Evolutionary conservation across 768 basidiomycete species (phyloP), one percentile per base, ranked within the genome.

Genomic region (Rhodotorula diobovata): DNA sequence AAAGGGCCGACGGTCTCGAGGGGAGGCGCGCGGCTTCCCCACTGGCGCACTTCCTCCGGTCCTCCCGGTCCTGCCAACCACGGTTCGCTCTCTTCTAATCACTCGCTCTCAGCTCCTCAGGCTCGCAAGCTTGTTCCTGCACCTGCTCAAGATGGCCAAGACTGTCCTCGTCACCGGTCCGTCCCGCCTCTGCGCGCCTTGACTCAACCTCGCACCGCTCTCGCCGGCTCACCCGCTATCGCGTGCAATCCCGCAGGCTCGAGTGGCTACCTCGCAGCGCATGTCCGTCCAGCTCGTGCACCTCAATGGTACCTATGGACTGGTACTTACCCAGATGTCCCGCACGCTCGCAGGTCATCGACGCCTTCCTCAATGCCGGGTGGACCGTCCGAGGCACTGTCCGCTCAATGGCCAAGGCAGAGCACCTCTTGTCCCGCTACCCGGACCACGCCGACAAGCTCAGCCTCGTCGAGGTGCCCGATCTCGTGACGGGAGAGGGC

Each of bases 111-210:
- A n/a, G 53, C 53, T 63, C 12, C 34, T 53, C 39, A 16, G 4
- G 23, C 18, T 30, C 41, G 15, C 18, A 6, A 18, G 12, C 46
- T 43, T 10, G 20, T 28, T 30, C n/a, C 23, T 43, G 25, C 1
- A 35, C 23, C 5, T 21, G 4, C n/a, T 1, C 46, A 45, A 6
- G 37, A 58, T 63, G 58, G n/a, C 58, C 21, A 64, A 70, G 68
- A 64, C 72, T 11, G 67, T 73, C 15, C 67, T 73, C 61, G 72
- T 73, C 28, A 73, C 72, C 41, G 72, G 72, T 63, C 9, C 61
- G 65, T 23, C 18, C 34, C 54, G 16, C 21, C 54, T 34, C 54
- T 1, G 8, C 54, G 5, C 35, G 3, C 37, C 20, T 15, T 18
- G 14, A 18, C 41, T 12, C 41, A 2, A 57, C 54, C 18, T 9